Evolutionary conservation across 139 green algal species (phyloP), one percentile per base, ranked within the genome.

Genomic region (Closterium sp.): DNA sequence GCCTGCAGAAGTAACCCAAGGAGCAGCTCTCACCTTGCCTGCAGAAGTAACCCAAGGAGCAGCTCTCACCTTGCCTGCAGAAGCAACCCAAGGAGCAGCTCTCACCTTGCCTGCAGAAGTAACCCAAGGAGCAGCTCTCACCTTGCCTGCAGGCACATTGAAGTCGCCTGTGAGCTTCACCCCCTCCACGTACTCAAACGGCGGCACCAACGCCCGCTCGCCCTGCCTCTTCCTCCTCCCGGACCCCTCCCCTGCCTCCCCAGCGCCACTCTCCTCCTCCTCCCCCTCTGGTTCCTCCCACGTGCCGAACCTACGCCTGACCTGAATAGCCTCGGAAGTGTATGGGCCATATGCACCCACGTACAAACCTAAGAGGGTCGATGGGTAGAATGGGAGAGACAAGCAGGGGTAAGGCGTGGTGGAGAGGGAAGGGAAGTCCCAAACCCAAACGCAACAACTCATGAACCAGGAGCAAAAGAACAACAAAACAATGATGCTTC

Each of bases 91-190:
- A 13, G 11, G 45, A 22, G 45, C n/a, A 13, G 5, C 9, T 13
- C 45, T 70, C 45, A 70, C 45, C 45, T 70, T 70, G 3, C 45
- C 45, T 38, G 32, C 32, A 3, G 32, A 3, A 38, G 11, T 13
- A 22, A 70, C 45, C 45, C 45, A 13, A 13, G 11, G 45, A 22
- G 45, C n/a, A 13, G 5, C 9, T 13, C 45, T 70, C 45, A 70
- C 45, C 62, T 79, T 79, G 13, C 62, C 62, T 0, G 97, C 96
- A 1, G 97, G 98, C 89, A 99, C 97, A 87, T 98, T 98, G 27
- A 88, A 89, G 94, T 99, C 98, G 1, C 98, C 98, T 10, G 97
- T 99, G 9, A 99, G 85, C 93, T 99, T 99, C 31, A 95, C 92
- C 10, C 90, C 98, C 31, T 95, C 31, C 85, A 98, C 96, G 86